Base-by-base conservation (phyloP, 169 alveolate species). In the Eimeria necatrix region DNA sequence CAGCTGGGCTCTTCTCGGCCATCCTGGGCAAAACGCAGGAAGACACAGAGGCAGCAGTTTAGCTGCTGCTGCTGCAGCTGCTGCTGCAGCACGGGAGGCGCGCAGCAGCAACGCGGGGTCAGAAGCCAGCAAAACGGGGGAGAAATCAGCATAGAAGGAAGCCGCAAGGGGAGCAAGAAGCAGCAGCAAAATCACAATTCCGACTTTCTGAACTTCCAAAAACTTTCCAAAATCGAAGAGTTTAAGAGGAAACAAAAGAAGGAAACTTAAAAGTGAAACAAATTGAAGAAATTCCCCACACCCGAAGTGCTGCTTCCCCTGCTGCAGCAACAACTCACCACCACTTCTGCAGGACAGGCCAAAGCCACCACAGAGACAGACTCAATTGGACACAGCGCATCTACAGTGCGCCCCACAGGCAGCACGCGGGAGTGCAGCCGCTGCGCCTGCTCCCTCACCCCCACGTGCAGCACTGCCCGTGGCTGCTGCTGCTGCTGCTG, bases 401-500 rank as follows among this genome's bases (percentile, higher is more conserved):
- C 93, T 64, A 86, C 83, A 18, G 93, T 86, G 8, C 93, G 26
- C 61, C 93, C 83, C 4, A 86, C 24, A 26, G 93, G 93, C 81
- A 86, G 49, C 64, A 48, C 70, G 49, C 64, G 49, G 24, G 74
- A 26, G 64, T 86, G 93, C 64, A 86, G 68, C 26, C 93, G 93
- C 93, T 86, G 93, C 46, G 93, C 93, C 22, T 70, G 41, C n/a
- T 86, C 93, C 3, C 93, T 59, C 49, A 86, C 83, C 1, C 93
- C 93, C 51, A 86, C 93, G 51, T 8, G 83, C 84, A 86, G 80
- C 76, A 84, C 18, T 4, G 46, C 46, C 76, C 53, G 76, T 60
- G 6, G 76, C 20, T 5, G 74, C 26, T 49, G 68, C 64, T 78
- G 59, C 59, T 20, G 74, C 70, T 18, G 74, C 8, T 16, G 74